Percentiles rank a stretch among this genome's conserved stretches.
phyloP scores from a whole-genome alignment of 2,329 filamentous ascomycete species.

The Sporothrix brunneoviolacea region DNA sequence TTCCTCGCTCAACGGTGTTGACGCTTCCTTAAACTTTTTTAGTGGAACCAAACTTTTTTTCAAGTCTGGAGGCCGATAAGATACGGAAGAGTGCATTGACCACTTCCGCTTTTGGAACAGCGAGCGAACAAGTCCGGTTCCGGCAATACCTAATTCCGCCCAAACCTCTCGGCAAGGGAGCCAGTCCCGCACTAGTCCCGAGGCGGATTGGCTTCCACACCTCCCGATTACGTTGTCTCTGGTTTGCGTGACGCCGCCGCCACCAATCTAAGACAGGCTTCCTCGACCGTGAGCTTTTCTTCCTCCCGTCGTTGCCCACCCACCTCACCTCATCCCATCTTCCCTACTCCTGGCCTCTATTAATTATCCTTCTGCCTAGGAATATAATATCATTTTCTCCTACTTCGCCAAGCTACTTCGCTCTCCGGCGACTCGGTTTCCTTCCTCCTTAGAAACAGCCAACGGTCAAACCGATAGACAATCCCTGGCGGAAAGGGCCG shows the following conservation, averaged over 20 bases:
- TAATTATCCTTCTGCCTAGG: no score
- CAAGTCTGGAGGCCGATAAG: constrained; percentile 4
- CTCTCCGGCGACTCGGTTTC: not conserved
- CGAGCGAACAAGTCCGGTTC: not conserved
- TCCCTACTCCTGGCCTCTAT: not conserved
- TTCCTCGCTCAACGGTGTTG: not conserved
- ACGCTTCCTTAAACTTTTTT: constrained; percentile 7
- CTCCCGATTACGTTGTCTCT: constrained; percentile 18
- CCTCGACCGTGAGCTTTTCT: constrained; percentile 11
- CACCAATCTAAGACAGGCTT: constrained; percentile 1
- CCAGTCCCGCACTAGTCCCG: constrained; percentile 3
- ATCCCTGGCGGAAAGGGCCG: constrained; percentile 2
- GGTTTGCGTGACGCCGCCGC: constrained; percentile 13
- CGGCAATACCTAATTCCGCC: constrained; percentile 12
- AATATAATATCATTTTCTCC: not conserved
- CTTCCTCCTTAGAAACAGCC: not conserved
- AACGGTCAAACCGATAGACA: not conserved
- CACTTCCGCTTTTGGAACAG: not conserved
- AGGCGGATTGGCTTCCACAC: constrained; percentile 14
- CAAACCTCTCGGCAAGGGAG: constrained; percentile 8
- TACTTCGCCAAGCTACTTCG: not conserved
- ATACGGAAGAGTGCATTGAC: constrained; percentile 4
- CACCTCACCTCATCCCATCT: not conserved
- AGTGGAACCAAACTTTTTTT: constrained; percentile 10
- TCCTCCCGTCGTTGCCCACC: not conserved